Base-by-base conservation (phyloP, 1,139 yeast genomes). In the Geotrichum klebahnii region DNA sequence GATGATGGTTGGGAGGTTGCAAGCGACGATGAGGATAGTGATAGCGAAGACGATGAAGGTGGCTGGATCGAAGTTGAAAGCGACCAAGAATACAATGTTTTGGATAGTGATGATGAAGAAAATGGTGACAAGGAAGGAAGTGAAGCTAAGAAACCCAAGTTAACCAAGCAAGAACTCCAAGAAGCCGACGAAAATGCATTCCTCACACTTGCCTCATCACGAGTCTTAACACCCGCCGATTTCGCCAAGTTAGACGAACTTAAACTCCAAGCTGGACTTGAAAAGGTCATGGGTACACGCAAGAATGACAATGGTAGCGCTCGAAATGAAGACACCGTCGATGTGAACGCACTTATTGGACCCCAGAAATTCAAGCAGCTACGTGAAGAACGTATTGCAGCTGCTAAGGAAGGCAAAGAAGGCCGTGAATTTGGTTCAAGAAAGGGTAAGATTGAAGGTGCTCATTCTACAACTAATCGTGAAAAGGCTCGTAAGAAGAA, bases 401-500 rank as follows among this genome's bases (percentile, higher is more conserved):
- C 78, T 51, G 89, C 89, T 49, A 78, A 75, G 67, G 97, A 89
- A 70, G 97, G 97, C 53, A 82, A 89, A 67, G 96, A 89, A 63
- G 98, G 82, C 55, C 80, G 97, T 66, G 96, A 85, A 52, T 90
- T 82, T 62, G 96, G 97, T 29, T 84, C 96, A 16, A 80, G 82
- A 66, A 84, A 81, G 72, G 95, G 96, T 61, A 79, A 89, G 68
- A 62, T 61, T 37, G 66, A 62, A 14, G 74, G 72, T 55, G 78
- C 82, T 32, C 96, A 84, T 64, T 86, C 96, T 39, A 90, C 97
- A 17, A 94, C 99, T 14, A 92, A 92, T 70, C 82, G 81, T 70
- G 97, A 94, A 69, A 92, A 92, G 80, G 95, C 90, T 19, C 79
- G 97, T 68, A 88, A 88, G 89, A 92, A 92, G 96, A 94, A 92